These are phyloP conservation scores for Candida alai DNA, from an alignment of 805 yeast species.

Conservation along the genomic window DNA sequence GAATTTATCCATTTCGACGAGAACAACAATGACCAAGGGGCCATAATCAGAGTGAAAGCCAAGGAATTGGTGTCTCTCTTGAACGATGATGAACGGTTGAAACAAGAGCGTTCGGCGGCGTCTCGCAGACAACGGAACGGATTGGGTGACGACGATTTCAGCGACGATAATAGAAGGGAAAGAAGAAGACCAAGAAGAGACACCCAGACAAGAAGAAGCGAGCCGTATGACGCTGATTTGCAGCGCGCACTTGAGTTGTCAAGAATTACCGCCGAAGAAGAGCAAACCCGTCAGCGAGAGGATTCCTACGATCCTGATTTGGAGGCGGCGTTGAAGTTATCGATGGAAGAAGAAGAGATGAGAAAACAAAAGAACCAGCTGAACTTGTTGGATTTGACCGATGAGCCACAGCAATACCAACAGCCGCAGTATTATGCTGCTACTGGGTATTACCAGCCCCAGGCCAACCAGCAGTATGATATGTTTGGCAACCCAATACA, in stretches of 20 bases:
- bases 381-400: constrained; percentile 54
- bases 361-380: constrained; percentile 46
- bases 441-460: constrained; percentile 23
- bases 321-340: constrained; percentile 63
- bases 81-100: constrained; percentile 76
- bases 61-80: constrained; percentile 79
- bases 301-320: constrained; percentile 54
- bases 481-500: constrained; percentile 67
- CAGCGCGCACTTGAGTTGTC: constrained; percentile 79
- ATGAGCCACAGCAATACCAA: constrained; percentile 19
- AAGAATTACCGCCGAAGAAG: constrained; percentile 78
- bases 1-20: constrained; percentile 86
- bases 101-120: constrained; percentile 58
- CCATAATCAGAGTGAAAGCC: constrained; percentile 81
- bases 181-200: constrained; percentile 20
- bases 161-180: constrained; percentile 27
- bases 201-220: constrained; percentile 20
- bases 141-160: constrained; percentile 10
- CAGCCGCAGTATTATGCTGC: constrained; percentile 28
- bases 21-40: constrained; percentile 79
- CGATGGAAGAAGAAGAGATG: constrained; percentile 74
- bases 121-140: constrained; percentile 13
- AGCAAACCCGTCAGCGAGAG: constrained; percentile 45
- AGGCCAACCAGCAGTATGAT: constrained; percentile 44
- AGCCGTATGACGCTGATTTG: constrained; percentile 69